These are phyloP conservation scores for Termitomyces sp. DNA, from an alignment of 768 basidiomycete species.

Conservation along the genomic window DNA sequence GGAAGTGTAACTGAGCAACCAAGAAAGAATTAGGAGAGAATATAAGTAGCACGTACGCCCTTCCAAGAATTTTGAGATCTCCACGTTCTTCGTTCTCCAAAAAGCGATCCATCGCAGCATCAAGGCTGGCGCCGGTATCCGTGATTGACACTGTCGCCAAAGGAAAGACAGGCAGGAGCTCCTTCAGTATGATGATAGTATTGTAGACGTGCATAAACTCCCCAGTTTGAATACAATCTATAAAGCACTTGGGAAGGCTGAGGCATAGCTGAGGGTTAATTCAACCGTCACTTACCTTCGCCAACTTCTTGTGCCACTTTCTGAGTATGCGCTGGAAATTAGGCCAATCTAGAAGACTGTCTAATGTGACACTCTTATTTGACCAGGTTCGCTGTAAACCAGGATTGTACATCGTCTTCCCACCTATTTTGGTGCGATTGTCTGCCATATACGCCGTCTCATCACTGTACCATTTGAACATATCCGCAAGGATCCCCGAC, in stretches of 20 bases:
- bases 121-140: slow-evolving; percentile 49
- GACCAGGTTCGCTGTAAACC: slow-evolving; percentile 57
- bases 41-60: slow-evolving; percentile 46
- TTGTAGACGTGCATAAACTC: slow-evolving; percentile 99
- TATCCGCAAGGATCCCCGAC: slow-evolving; percentile 68
- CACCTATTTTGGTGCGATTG: slow-evolving; percentile 59
- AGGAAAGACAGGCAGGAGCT: slow-evolving; percentile 88
- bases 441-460: slow-evolving; percentile 70
- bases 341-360: slow-evolving; percentile 62
- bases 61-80: slow-evolving; percentile 77
- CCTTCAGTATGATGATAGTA: slow-evolving; percentile 88
- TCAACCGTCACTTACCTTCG: slow-evolving; percentile 40
- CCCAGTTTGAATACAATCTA: slow-evolving; percentile 74
- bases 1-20: not conserved
- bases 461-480: slow-evolving; percentile 76
- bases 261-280: not conserved
- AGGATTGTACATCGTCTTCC: slow-evolving; percentile 57
- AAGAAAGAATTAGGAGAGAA: not conserved
- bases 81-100: slow-evolving; percentile 74
- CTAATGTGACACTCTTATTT: slow-evolving; percentile 37
- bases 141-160: slow-evolving; percentile 43
- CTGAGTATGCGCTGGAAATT: slow-evolving; percentile 64
- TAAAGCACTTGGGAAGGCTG: slow-evolving; percentile 51
- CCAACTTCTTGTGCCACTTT: slow-evolving; percentile 83
- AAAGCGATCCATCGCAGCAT: slow-evolving; percentile 58